A percentile compares a stretch with the other conserved stretches of the same genome.
Conservation (phyloP, 768 basidiomycete species). For the Psilocybe subaeruginosa region DNA sequence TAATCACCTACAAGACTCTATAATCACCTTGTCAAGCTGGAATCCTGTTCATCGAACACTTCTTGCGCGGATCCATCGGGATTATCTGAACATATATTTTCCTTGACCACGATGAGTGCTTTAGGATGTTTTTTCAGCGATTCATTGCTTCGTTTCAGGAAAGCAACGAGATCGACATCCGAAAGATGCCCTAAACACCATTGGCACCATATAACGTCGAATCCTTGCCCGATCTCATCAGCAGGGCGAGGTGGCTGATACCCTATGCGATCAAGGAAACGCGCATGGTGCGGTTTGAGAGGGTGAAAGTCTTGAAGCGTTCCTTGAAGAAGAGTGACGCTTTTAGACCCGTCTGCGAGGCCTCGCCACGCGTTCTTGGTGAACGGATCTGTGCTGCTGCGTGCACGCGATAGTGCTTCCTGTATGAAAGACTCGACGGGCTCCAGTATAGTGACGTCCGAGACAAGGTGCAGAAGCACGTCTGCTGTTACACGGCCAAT, state of each 20-base stretch:
- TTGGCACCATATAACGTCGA: constrained; percentile 95
- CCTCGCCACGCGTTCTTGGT: constrained; percentile 61
- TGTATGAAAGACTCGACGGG: constrained; percentile 80
- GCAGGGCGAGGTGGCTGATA: constrained; percentile 46
- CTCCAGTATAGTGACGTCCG: constrained; percentile 88
- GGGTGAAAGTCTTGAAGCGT: constrained; percentile 87
- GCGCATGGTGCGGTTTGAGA: constrained; percentile 43
- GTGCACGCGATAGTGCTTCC: constrained; percentile 58
- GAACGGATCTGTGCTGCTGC: constrained; percentile 31
- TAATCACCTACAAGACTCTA: not conserved
- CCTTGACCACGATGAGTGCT: constrained; percentile 86
- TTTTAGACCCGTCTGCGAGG: constrained; percentile 61
- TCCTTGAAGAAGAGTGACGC: constrained; percentile 78
- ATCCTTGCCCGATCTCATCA: constrained; percentile 59
- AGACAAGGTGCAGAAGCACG: constrained; percentile 87
- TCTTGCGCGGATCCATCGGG: constrained; percentile 49
- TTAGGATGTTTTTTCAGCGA: constrained; percentile 51
- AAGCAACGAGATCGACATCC: constrained; percentile 75
- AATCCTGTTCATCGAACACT: constrained; percentile 85
- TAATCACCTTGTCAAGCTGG: constrained; percentile 81
- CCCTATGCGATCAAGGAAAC: constrained; percentile 69
- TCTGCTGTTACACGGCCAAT: constrained; percentile 90
- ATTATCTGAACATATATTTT: constrained; percentile 78
- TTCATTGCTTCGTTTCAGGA: constrained; percentile 64
- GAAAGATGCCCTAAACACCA: constrained; percentile 94